phyloP scores from a whole-genome alignment of 2,329 filamentous ascomycete species.

The Curvularia lunata region DNA sequence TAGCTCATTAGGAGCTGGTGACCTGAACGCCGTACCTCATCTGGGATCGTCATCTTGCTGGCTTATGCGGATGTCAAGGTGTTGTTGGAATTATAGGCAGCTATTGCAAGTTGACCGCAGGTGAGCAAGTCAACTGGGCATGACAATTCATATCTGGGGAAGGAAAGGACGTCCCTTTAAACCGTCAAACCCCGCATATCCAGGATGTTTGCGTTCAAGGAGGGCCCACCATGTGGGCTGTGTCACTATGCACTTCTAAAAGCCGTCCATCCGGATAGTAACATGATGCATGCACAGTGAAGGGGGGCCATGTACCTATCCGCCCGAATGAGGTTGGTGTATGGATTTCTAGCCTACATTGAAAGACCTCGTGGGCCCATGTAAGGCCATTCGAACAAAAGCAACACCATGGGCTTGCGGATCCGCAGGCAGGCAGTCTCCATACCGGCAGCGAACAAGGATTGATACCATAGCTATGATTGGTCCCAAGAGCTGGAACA shows the following conservation, averaged over 20 bases:
- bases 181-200: constrained; percentile 41
- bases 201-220: constrained; percentile 29
- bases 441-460: constrained; percentile 12
- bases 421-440: constrained; percentile 37
- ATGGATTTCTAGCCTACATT: constrained; percentile 18
- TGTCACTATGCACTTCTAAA: constrained; percentile 21
- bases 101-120: constrained; percentile 30
- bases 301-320: constrained; percentile 33
- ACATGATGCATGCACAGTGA: constrained; percentile 30
- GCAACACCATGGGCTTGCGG: constrained; percentile 32
- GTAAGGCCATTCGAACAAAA: constrained; percentile 15
- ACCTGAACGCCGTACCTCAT: constrained; percentile 57
- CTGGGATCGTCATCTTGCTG: constrained; percentile 66
- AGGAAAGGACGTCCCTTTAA: constrained; percentile 35
- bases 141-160: constrained; percentile 18
- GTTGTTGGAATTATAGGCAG: constrained; percentile 6
- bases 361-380: constrained; percentile 11
- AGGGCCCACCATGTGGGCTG: constrained; percentile 32
- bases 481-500: constrained; percentile 26
- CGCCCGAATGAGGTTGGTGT: constrained; percentile 17
- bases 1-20: neutral
- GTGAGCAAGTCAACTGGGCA: constrained; percentile 41
- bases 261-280: constrained; percentile 22
- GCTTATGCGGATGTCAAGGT: constrained; percentile 6
- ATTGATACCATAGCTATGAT: constrained; percentile 26